Percentiles rank a stretch among this genome's conserved stretches.
Conservation (phyloP, 768 basidiomycete species). For the Astraeus odoratus region DNA sequence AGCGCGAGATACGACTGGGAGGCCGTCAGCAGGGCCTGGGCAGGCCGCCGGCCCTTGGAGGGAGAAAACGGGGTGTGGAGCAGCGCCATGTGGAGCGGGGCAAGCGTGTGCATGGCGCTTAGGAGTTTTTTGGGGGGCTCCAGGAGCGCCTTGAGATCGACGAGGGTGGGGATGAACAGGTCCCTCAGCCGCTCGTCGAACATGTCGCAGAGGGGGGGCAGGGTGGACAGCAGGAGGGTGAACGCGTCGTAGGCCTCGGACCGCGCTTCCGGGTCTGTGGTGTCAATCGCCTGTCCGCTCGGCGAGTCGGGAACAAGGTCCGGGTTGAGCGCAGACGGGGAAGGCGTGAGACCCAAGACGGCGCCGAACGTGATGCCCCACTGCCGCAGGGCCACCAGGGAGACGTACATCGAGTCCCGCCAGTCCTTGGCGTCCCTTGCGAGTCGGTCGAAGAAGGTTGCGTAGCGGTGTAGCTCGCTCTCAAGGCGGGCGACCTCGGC, state of each 20-base stretch:
- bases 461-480: conserved; percentile 48
- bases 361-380: conserved; percentile 65
- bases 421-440: conserved; percentile 60
- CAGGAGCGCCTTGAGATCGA: conserved; percentile 51
- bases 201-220: conserved; percentile 46
- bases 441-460: conserved; percentile 54
- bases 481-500: conserved; percentile 49
- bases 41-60: conserved; percentile 52
- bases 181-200: conserved; percentile 50
- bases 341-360: conserved; percentile 54
- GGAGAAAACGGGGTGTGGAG: conserved; percentile 55
- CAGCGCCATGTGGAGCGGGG: conserved; percentile 64
- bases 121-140: conserved; percentile 59
- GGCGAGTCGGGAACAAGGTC: background rate
- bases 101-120: conserved; percentile 64
- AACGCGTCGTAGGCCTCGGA: conserved; percentile 72
- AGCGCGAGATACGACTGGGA: conserved; percentile 74
- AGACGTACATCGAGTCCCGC: conserved; percentile 44
- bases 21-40: conserved; percentile 60
- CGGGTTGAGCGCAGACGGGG: conserved; percentile 20
- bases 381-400: conserved; percentile 42
- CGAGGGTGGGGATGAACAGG: conserved; percentile 50
- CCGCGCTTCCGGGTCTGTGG: conserved; percentile 19
- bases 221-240: conserved; percentile 46
- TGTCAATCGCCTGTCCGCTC: conserved; percentile 3